Percentiles rank a stretch among this genome's conserved stretches.
Evolutionary conservation across 2,329 filamentous ascomycete species (phyloP).

Genomic region (Aspergillus alliaceus): DNA sequence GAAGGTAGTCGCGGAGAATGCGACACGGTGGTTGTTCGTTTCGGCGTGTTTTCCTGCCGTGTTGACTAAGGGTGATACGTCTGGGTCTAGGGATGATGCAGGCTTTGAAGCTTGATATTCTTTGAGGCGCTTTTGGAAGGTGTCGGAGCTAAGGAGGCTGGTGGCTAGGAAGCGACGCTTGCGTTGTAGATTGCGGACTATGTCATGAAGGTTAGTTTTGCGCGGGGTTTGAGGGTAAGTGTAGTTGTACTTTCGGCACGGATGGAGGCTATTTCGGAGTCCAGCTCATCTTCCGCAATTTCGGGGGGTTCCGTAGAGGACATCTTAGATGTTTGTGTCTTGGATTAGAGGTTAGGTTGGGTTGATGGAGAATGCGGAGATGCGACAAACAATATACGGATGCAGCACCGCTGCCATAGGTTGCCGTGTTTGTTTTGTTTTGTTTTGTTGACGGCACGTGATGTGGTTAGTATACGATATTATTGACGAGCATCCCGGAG

Average conservation of each 20-base stretch:
- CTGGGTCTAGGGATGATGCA: slow-evolving; percentile 14
- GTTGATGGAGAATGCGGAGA: not conserved
- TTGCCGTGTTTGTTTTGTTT: not conserved
- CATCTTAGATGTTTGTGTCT: not conserved
- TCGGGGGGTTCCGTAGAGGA: not conserved
- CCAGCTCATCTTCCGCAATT: slow-evolving; percentile 29
- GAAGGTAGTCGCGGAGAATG: slow-evolving; percentile 47
- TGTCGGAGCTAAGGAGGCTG: slow-evolving; percentile 42
- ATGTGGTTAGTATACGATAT: not conserved
- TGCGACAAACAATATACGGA: no score
- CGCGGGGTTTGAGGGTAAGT: not conserved
- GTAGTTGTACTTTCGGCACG: slow-evolving; percentile 40
- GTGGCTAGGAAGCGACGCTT: slow-evolving; percentile 41
- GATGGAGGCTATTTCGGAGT: slow-evolving; percentile 43
- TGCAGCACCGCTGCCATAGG: not conserved
- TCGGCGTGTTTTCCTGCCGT: slow-evolving; percentile 33
- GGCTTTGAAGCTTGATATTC: slow-evolving; percentile 5
- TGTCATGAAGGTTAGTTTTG: not conserved
- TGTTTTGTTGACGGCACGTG: not conserved
- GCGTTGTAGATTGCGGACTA: slow-evolving; percentile 41
- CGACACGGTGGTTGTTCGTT: slow-evolving; percentile 45
- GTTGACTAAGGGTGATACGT: slow-evolving; percentile 34
- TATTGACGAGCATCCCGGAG: not conserved
- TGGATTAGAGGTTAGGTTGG: not conserved
- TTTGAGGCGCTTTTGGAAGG: slow-evolving; percentile 31